Conservation (phyloP, 768 basidiomycete species). For the Lentinus tigrinus region DNA sequence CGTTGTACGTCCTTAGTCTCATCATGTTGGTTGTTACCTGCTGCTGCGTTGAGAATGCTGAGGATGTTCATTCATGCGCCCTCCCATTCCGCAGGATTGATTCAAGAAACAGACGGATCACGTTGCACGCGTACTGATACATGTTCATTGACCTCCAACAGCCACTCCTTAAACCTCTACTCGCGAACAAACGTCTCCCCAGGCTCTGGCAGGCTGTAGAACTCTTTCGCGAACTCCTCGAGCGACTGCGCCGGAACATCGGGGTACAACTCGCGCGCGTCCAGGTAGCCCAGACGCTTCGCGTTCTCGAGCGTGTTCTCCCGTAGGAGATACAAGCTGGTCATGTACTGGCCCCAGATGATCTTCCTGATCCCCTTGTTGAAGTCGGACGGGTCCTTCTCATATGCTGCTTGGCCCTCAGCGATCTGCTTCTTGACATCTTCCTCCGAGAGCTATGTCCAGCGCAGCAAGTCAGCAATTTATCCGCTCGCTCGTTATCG, state of each 20-base stretch:
- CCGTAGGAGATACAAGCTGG: constrained; percentile 23
- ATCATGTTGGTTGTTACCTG: too few species aligned
- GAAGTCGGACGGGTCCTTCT: constrained; percentile 10
- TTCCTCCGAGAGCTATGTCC: too few species aligned
- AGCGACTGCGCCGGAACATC: constrained; percentile 18
- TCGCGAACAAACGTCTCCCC: neutral
- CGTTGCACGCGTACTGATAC: too few species aligned
- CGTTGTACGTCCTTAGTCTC: too few species aligned
- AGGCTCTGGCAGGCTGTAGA: neutral
- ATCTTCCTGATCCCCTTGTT: neutral
- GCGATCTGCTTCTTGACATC: too few species aligned
- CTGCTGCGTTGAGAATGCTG: too few species aligned
- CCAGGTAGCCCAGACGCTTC: constrained; percentile 22
- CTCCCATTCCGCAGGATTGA: too few species aligned
- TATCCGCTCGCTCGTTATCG: constrained; percentile 5
- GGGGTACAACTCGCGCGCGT: constrained; percentile 29
- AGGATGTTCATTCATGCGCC: too few species aligned
- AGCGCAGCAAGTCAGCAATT: constrained; percentile 11
- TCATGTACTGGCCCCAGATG: neutral
- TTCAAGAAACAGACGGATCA: too few species aligned
- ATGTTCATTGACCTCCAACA: too few species aligned
- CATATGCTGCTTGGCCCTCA: neutral
- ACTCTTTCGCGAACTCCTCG: constrained; percentile 19
- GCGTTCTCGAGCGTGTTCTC: constrained; percentile 27
- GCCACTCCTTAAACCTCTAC: too few species aligned